Evolutionary conservation across 768 basidiomycete species (phyloP).

Genomic region (Amanita phalloides): DNA sequence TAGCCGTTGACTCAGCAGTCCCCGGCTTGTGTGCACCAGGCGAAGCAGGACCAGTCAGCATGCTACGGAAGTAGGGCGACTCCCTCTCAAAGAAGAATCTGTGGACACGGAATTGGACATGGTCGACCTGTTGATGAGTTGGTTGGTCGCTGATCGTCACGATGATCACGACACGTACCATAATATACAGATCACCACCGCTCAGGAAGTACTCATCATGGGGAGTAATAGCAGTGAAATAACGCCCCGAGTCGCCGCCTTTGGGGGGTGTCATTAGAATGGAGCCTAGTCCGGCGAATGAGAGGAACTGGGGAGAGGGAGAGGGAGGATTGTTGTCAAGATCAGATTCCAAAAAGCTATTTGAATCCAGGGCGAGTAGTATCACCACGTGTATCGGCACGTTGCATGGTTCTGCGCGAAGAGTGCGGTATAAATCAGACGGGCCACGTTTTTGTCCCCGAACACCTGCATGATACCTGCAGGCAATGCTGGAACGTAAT

Average conservation of each 20-base stretch:
- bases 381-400: constrained; percentile 20
- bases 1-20: constrained; percentile 26
- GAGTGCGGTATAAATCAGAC: background rate
- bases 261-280: constrained; percentile 11
- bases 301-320: constrained; percentile 19
- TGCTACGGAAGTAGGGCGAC: constrained; percentile 31
- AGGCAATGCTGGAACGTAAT: constrained; percentile 5
- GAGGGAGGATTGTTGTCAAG: constrained; percentile 25
- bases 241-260: constrained; percentile 6
- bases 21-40: constrained; percentile 23
- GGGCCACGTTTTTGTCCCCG: constrained; percentile 11
- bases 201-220: constrained; percentile 34
- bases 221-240: constrained; percentile 15
- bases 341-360: constrained; percentile 14
- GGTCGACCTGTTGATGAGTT: constrained; percentile 30
- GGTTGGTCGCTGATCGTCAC: background rate
- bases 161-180: constrained; percentile 26
- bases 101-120: constrained; percentile 41
- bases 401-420: constrained; percentile 7
- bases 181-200: constrained; percentile 40
- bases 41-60: constrained; percentile 20
- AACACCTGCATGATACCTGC: constrained; percentile 8
- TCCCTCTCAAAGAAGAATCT: constrained; percentile 44
- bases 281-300: constrained; percentile 13
- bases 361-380: constrained; percentile 19